Base-by-base conservation (phyloP, 352 stramenopile species). In the Globisporangium acanthophoron region DNA sequence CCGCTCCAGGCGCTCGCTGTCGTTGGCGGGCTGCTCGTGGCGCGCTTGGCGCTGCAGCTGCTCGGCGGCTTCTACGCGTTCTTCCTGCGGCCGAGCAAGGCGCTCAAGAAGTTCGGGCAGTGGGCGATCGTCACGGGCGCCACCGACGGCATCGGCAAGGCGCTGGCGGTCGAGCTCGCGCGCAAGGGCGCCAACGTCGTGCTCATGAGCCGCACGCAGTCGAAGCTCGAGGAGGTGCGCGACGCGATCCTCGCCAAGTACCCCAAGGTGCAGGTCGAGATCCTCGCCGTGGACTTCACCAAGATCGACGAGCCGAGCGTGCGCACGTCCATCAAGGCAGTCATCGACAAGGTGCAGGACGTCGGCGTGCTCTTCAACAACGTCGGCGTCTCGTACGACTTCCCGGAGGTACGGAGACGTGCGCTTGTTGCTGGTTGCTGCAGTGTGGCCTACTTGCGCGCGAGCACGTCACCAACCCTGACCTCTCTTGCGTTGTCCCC, bases 351-450 rank as follows among this genome's bases (percentile, higher is more conserved):
- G 50, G 73, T 90, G 21, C 70, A 97, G 61, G 96, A 99, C 59
- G 69, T 99, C 33, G 97, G 96, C 35, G 85, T 99, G 54, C 87
- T 99, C 35, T 90, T 99, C 64, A 99, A 99, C 85, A 99, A 99
- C 76, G 97, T 99, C 24, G 97, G 97, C 56, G 90, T 99, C 46
- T 98, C 89, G 59, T 99, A 99, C 80, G 91, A 97, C 54, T 99
- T 98, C 73, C 96, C 97, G 6, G 89, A 97, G 51, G 51, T 56
- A 12, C 35, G 37, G 1, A 6, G 7, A 43, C 13, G 1, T 43
- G 6, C 9, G 7, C 5, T 1, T 41, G 18, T 49, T 39, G 21
- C 5, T 48, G 39, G 6, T 40, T n/a, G 21, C 46, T 52, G 21
- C 5, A 29, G 46, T 8, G 20, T 3, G n/a, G 35, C 12, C 35